Evolutionary conservation across 129 eudicot species (phyloP), one percentile per base, ranked within the genome.

Genomic region (Flaveria sonorensis): DNA sequence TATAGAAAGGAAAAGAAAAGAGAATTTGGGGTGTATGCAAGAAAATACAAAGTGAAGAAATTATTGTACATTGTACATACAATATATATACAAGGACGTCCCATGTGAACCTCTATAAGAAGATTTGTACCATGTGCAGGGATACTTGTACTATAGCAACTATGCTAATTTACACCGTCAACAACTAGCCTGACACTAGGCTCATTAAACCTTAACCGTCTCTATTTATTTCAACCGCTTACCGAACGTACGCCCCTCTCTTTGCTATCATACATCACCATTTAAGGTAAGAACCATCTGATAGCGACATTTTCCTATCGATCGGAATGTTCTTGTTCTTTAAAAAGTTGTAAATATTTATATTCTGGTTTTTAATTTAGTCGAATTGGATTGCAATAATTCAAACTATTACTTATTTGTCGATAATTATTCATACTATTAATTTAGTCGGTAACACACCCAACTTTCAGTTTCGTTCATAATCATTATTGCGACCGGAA

Each of bases 101-200:
- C 64, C 78, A 83, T 74, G 81, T 75, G 81, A 70, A 71, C 52
- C 23, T 32, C 24, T 61, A 10, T 8, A 3, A 4, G 14, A 59
- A 42, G 10, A 53, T 26, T 39, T 46, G 24, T 76, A 70, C 21
- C n/a, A 51, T 28, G 20, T 56, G 72, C 68, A 45, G 6, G 4
- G 46, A 72, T 2, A 61, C 21, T 61, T 69, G 76, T 50, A 70
- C 71, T 6, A 11, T 78, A 61, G 52, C 47, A 67, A 19, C 19
- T 71, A 83, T 75, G 74, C 72, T 73, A 61, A 79, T 83, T 30
- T 59, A 75, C 82, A 86, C 81, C 78, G 62, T 75, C 85, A 85
- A 79, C 91, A 59, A 83, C 88, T 71, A 47, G 45, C 76, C 93
- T 88, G 89, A 88, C 93, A 86, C 74, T 81, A 70, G 55, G 80